A percentile compares a stretch with the other conserved stretches of the same genome.
These are phyloP conservation scores for Fraxinus excelsior DNA, from an alignment of 257 asterid species.

Conservation along the genomic window DNA sequence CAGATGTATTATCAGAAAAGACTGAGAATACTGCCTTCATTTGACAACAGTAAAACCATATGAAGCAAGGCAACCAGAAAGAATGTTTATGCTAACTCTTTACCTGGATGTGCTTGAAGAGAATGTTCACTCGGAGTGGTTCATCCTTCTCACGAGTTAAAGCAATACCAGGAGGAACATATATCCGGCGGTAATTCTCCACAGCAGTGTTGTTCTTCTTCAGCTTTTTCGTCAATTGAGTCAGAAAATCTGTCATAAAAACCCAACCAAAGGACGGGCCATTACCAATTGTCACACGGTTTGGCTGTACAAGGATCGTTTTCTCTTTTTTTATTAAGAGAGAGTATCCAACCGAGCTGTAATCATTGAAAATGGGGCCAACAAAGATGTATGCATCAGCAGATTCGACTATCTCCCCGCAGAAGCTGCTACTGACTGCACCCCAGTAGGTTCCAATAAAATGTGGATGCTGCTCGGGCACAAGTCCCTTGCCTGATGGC, in stretches of 20 bases:
- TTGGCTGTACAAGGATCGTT: conserved; percentile 49
- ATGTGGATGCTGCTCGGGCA: conserved; percentile 53
- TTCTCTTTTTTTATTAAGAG: conserved; percentile 54
- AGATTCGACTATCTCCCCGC: conserved; percentile 63
- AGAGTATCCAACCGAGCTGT: conserved; percentile 64
- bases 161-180: conserved; percentile 53
- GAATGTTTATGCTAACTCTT: not conserved
- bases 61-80: not conserved
- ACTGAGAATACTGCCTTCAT: not conserved
- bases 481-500: conserved; percentile 58
- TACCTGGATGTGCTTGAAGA: conserved; percentile 62
- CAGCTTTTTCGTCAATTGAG: conserved; percentile 44
- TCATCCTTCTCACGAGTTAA: conserved; percentile 38
- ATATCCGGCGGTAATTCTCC: conserved; percentile 56
- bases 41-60: not conserved
- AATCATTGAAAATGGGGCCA: conserved; percentile 58
- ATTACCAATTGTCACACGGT: conserved; percentile 52
- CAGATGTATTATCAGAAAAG: not conserved
- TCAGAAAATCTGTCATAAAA: conserved; percentile 51
- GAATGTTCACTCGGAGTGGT: conserved; percentile 56
- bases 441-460: conserved; percentile 64
- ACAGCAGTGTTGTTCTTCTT: conserved; percentile 50
- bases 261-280: conserved; percentile 65
- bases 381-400: conserved; percentile 56
- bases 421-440: conserved; percentile 52